Conservation (phyloP, 768 basidiomycete genomes). For the Amanita rubescens region DNA sequence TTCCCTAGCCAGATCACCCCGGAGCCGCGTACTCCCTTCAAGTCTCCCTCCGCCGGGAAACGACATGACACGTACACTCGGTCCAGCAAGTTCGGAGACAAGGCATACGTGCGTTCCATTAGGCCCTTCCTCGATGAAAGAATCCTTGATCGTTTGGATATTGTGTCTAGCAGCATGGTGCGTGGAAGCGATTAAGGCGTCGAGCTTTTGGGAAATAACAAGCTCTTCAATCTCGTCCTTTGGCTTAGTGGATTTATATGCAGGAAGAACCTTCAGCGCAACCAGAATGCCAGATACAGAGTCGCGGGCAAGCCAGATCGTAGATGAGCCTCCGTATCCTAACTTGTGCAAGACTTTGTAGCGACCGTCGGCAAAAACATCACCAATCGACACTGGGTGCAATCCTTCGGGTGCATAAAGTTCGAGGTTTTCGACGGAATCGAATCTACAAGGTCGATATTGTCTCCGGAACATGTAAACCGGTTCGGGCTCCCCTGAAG, state of each 20-base stretch:
- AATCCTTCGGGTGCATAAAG: no score
- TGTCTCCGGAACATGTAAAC: no score
- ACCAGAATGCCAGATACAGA: slow-evolving; percentile 15
- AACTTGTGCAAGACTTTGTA: slow-evolving; percentile 43
- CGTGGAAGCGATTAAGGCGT: slow-evolving; percentile 42
- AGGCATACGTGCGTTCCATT: slow-evolving; percentile 78
- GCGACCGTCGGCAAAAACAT: no score
- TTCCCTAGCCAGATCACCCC: background rate
- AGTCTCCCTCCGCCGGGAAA: slow-evolving; percentile 31
- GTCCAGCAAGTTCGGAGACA: slow-evolving; percentile 50
- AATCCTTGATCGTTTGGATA: slow-evolving; percentile 43
- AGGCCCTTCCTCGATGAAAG: slow-evolving; percentile 69
- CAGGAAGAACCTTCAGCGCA: slow-evolving; percentile 1
- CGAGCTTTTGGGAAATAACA: background rate
- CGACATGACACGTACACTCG: slow-evolving; percentile 61
- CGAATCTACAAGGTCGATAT: no score
- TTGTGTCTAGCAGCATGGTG: slow-evolving; percentile 30
- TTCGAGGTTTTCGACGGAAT: no score
- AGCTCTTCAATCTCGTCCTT: background rate
- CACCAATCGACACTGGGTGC: no score
- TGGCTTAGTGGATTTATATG: background rate
- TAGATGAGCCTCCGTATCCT: slow-evolving; percentile 38
- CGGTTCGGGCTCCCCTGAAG: no score
- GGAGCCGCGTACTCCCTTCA: background rate
- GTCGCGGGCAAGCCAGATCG: slow-evolving; percentile 29